Percentiles rank a stretch among this genome's conserved stretches.
Evolutionary conservation across 257 asterid species (phyloP).

Genomic region (Solanum boliviense): DNA sequence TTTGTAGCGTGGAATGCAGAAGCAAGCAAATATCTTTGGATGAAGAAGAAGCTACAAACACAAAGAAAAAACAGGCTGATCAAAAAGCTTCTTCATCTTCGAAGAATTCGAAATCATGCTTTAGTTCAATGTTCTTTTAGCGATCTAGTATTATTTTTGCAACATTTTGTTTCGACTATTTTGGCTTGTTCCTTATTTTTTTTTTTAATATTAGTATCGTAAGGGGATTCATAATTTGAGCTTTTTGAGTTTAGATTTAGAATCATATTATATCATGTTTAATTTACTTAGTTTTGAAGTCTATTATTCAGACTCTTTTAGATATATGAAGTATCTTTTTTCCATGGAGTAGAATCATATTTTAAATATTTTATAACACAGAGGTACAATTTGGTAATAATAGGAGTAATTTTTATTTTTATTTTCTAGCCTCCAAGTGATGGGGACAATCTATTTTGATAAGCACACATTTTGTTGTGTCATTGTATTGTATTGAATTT

Average conservation of each 20-base stretch:
- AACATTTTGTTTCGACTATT: neutral
- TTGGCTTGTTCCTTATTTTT: neutral
- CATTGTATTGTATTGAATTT: neutral
- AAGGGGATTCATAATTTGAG: neutral
- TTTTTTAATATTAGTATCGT: neutral
- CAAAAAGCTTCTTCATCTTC: constrained; percentile 2
- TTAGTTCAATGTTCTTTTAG: constrained; percentile 39
- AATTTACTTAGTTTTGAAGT: neutral
- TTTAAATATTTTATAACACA: neutral
- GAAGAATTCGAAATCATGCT: neutral
- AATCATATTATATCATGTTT: neutral
- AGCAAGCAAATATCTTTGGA: constrained; percentile 79
- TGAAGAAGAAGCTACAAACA: constrained; percentile 35
- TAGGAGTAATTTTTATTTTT: neutral
- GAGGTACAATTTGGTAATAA: neutral
- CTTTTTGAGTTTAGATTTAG: neutral
- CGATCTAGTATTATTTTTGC: neutral
- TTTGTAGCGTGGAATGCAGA: constrained; percentile 85
- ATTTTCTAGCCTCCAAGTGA: neutral
- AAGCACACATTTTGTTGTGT: neutral
- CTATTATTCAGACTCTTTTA: neutral
- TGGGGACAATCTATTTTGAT: neutral
- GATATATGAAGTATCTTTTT: neutral
- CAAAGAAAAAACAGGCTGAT: constrained; percentile 6
- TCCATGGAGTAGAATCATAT: neutral